phyloP scores from a whole-genome alignment of 257 asterid species.

The Jacaranda copaia region DNA sequence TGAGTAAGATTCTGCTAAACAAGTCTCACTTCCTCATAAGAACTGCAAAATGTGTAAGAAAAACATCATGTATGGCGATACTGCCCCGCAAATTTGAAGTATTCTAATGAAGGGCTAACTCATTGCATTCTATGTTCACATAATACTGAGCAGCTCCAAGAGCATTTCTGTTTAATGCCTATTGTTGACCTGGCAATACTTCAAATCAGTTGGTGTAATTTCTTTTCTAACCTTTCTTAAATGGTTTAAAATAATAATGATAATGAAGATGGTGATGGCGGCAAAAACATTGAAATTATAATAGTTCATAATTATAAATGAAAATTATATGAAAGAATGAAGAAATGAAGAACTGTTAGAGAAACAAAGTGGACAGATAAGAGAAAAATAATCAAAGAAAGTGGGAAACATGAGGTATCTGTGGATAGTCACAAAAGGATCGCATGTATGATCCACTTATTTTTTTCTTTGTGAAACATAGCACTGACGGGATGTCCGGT shows the following conservation, averaged over 20 bases:
- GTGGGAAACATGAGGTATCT: not conserved
- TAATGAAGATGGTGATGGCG: not conserved
- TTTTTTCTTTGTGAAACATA: not conserved
- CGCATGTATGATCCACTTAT: not conserved
- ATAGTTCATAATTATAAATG: not conserved
- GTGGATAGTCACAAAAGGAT: not conserved
- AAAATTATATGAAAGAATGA: not conserved
- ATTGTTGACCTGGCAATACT: not conserved
- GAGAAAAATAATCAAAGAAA: not conserved
- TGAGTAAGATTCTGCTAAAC: conserved; percentile 22
- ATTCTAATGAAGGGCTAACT: conserved; percentile 5
- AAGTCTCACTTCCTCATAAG: not conserved
- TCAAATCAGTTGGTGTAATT: conserved; percentile 12
- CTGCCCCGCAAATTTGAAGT: not conserved
- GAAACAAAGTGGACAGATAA: not conserved
- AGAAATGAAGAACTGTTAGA: not conserved
- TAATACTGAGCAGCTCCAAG: not conserved
- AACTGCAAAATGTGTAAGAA: not conserved
- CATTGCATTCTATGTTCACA: not conserved
- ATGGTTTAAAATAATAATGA: not conserved
- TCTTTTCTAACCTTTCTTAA: not conserved
- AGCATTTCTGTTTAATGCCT: not conserved
- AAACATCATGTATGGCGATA: not conserved
- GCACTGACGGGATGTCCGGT: not conserved
- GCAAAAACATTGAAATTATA: not conserved